Conservation (phyloP, 257 asterid species). For the Capsicum pubescens region DNA sequence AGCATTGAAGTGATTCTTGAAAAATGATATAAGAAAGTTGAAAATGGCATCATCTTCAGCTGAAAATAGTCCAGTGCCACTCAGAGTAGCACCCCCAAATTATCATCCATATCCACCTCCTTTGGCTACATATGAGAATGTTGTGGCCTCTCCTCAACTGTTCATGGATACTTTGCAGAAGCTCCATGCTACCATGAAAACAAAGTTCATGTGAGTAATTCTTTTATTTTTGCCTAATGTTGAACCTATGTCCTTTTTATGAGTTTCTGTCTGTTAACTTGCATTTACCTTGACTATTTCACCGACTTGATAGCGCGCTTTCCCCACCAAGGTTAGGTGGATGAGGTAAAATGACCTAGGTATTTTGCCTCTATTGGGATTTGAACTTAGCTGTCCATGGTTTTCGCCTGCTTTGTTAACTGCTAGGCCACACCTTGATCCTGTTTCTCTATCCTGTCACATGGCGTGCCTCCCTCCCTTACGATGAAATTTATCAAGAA, state of each 20-base stretch:
- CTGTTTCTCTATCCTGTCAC: not conserved
- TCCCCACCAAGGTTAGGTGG: not conserved
- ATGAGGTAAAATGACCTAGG: not conserved
- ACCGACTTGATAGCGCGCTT: not conserved
- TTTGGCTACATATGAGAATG: conserved; percentile 64
- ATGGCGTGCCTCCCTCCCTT: not conserved
- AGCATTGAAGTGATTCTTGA: conserved; percentile 46
- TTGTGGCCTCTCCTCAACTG: conserved; percentile 49
- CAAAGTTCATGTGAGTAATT: conserved; percentile 81
- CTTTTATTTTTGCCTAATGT: not conserved
- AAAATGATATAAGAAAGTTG: conserved; percentile 34
- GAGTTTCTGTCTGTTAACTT: not conserved
- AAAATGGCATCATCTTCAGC: conserved; percentile 46
- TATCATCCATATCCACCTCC: conserved; percentile 72
- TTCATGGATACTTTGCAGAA: conserved; percentile 73
- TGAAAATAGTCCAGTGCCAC: conserved; percentile 37
- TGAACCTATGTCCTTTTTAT: not conserved
- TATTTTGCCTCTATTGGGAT: not conserved
- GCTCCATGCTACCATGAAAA: conserved; percentile 75
- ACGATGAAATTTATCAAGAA: not conserved
- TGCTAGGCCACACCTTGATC: not conserved
- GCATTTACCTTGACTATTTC: not conserved
- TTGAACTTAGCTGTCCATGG: not conserved
- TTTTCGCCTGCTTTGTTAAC: not conserved
- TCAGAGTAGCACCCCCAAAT: conserved; percentile 36